Evolutionary conservation across 306 rosid species (phyloP), one percentile per base, ranked within the genome.

Genomic region (Vigna reflexopilosa): DNA sequence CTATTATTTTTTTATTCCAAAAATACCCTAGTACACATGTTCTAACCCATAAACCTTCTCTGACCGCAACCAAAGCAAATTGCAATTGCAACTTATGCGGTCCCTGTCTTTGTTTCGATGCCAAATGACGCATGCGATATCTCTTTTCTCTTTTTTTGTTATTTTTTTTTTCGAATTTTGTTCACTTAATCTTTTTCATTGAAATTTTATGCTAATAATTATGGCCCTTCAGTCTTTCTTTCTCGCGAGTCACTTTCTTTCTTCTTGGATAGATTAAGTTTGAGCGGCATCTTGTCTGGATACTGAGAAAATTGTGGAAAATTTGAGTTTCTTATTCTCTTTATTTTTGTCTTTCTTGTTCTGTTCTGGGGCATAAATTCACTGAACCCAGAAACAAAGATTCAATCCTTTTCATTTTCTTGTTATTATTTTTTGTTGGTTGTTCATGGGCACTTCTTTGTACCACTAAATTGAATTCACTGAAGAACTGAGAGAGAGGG

Each of bases 201-300:
- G 66, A 30, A 22, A 24, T 67, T 72, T 13, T 57, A 72, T 45
- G 50, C 42, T 45, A 12, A 44, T 32, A 28, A 24, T 16, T 48
- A 12, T 83, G 6, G 7, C 22, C 66, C 54, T 36, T 45, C 44
- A 30, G 16, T 59, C 30, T 47, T 10, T 54, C 61, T 22, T 22
- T 47, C 40, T 4, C 22, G 4, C 0, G 30, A 32, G 67, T 61
- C 84, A 62, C 50, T 61, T 44, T 68, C 67, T 44, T 44, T 13
- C 68, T 38, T 47, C 19, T 44, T 64, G 63, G 55, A 75, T 47
- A 50, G 84, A 75, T 80, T 70, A 49, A 49, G 68, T 61, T 66
- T 70, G 1, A 76, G 36, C 54, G 54, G 36, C 30, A 17, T 51
- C 67, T 57, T 77, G 81, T 85, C 82, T 86, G 80, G 80, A 54